Evolutionary conservation across 148 eudicot genomes (phyloP), one percentile per base, ranked within the genome.

Genomic region (Vaccinium vitisidaea): DNA sequence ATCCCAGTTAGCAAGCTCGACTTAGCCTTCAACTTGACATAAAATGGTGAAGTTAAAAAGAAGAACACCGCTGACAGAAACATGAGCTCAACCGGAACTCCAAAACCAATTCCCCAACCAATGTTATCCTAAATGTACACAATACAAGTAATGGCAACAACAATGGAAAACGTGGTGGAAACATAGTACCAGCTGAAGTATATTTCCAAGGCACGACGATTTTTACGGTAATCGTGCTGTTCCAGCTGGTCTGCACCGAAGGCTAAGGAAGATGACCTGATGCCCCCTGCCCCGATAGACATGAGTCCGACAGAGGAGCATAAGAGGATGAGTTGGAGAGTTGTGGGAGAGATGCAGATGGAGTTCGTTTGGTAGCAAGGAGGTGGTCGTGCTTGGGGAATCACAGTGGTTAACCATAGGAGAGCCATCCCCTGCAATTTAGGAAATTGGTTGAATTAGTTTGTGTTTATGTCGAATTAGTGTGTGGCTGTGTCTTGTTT

Each of bases 91-190:
- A 74, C 93, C 12, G 94, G 93, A 84, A 93, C 88, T 13, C 92
- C 95, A 73, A 90, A 94, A 8, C 98, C 98, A 15, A 93, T 71
- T 84, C 50, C 67, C 98, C 98, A 94, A 30, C 96, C 96, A 49
- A 86, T 52, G 13, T 88, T 80, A 7, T 94, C 98, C 88, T 93
- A 93, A 67, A 94, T 86, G 82, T 94, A 94, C 13, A 92, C 95
- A 23, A 93, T 73, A 43, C 82, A 80, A 76, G 89, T 88, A 79
- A 90, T 32, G 46, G 91, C 91, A 49, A 93, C 21, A 25, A 93
- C 65, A 39, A 87, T 61, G 1, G 95, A 84, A 30, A 87, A 61
- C 13, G 87, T 27, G 36, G 65, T 49, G 0, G 92, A 74, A 83
- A 90, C 86, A 79, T 93, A 91, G 82, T 84, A 90, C 95, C 94